Evolutionary conservation across 768 basidiomycete species (phyloP), one percentile per base, ranked within the genome.

Genomic region (Serendipita sp.): DNA sequence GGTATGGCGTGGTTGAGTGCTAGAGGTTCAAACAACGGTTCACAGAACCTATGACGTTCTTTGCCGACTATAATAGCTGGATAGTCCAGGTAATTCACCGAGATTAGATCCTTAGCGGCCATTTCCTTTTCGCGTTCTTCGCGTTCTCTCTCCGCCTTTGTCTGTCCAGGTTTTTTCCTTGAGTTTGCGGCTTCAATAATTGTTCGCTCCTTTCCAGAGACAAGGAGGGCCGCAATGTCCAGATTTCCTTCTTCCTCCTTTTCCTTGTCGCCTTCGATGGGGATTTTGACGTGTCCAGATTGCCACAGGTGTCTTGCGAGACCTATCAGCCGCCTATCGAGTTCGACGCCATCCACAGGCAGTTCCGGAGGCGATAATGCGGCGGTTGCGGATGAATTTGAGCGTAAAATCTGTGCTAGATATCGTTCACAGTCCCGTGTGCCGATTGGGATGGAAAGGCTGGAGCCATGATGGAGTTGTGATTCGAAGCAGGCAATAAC

Each of bases 131-230:
- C 87, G 37, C 88, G 84, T 13, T 87, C 87, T 70, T 83, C 85
- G 37, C 23, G 23, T 23, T 23, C 23, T 23, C 23, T 23, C 71
- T 87, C 90, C 10, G 86, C 88, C 44, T 86, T 89, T 55, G 82
- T 82, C 29, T 83, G 86, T 67, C 83, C 87, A 34, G 81, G 83
- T 29, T 81, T 80, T 67, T 85, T 85, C 71, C 86, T 87, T 75
- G 87, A 90, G 76, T 85, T 86, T 18, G 84, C 86, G 66, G 82
- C 83, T 72, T 92, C 90, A 66, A 94, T 92, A 37, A 93, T 82
- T 0, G 90, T 88, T 68, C 86, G 84, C 73, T 93, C 92, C 70
- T 87, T 88, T n/a, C 92, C 92, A 5, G 90, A 88, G 36, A 91
- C 88, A 48, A 95, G 78, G 52, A 89, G 84, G 5, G 93, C 90